phyloP scores from a whole-genome alignment of 768 basidiomycete genomes.

The Lactarius indigo region DNA sequence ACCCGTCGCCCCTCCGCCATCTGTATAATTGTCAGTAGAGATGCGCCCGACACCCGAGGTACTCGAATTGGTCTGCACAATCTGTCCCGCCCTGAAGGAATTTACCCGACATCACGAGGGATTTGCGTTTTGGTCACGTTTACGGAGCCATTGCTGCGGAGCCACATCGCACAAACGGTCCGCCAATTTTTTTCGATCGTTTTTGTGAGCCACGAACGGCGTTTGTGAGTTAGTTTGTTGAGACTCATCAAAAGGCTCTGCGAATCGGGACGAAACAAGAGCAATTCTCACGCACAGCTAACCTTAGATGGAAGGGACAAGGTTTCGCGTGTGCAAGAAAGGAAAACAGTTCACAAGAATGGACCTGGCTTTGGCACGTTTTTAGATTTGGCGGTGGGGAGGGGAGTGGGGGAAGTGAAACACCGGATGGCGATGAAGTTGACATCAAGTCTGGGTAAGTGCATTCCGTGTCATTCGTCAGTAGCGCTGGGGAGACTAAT shows the following conservation, averaged over 20 bases:
- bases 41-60: constrained; percentile 1
- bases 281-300: neutral
- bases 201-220: constrained; percentile 4
- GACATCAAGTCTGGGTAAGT: constrained; percentile 11
- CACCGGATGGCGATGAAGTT: neutral
- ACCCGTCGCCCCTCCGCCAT: constrained; percentile 4
- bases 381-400: neutral
- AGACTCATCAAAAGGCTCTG: neutral
- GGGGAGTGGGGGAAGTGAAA: neutral
- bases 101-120: constrained; percentile 11
- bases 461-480: constrained; percentile 12
- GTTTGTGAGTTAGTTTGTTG: neutral
- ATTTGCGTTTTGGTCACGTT: neutral
- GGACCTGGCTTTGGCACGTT: neutral
- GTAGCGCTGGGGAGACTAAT: constrained; percentile 7
- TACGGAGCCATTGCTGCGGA: constrained; percentile 7
- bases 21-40: neutral
- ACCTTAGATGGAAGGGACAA: neutral
- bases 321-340: neutral
- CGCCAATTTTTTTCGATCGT: constrained; percentile 8
- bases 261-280: constrained; percentile 1
- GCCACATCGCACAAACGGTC: constrained; percentile 3
- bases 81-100: neutral
- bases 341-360: neutral
- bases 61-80: neutral